A percentile compares a stretch with the other conserved stretches of the same genome.
These are phyloP conservation scores for Pleomassaria siparia DNA, from an alignment of 2,329 filamentous ascomycete genomes.

Conservation along the genomic window DNA sequence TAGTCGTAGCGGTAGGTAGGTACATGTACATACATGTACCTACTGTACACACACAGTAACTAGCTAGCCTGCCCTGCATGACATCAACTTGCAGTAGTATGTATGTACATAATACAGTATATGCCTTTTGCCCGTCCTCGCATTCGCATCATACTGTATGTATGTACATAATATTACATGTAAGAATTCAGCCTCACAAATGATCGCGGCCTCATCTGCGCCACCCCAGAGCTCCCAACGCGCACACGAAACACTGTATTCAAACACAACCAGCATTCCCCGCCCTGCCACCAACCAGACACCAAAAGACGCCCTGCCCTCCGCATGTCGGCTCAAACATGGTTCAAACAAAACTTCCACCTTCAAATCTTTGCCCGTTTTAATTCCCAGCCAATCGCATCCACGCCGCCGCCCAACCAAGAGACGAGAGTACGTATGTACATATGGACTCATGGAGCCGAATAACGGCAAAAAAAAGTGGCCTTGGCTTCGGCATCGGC, in stretches of 20 bases:
- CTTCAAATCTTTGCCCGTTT: neutral
- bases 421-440: too few relatives aligned
- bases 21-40: too few relatives aligned
- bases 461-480: neutral
- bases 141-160: neutral
- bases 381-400: neutral
- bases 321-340: conserved; percentile 1
- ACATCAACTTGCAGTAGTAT: too few relatives aligned
- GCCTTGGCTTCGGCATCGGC: neutral
- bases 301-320: neutral
- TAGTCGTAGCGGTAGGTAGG: too few relatives aligned
- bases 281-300: neutral
- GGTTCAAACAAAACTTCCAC: neutral
- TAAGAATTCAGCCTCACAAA: neutral
- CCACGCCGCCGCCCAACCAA: too few relatives aligned
- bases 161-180: neutral
- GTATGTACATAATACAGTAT: too few relatives aligned
- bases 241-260: neutral
- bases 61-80: too few relatives aligned
- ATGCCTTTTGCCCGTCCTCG: neutral
- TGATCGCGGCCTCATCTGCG: neutral
- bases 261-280: conserved; percentile 19
- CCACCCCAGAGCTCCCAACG: neutral
- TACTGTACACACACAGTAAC: too few relatives aligned
- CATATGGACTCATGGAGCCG: neutral